Conservation (phyloP, 2,329 filamentous ascomycete genomes). For the Pseudogymnoascus sp. region DNA sequence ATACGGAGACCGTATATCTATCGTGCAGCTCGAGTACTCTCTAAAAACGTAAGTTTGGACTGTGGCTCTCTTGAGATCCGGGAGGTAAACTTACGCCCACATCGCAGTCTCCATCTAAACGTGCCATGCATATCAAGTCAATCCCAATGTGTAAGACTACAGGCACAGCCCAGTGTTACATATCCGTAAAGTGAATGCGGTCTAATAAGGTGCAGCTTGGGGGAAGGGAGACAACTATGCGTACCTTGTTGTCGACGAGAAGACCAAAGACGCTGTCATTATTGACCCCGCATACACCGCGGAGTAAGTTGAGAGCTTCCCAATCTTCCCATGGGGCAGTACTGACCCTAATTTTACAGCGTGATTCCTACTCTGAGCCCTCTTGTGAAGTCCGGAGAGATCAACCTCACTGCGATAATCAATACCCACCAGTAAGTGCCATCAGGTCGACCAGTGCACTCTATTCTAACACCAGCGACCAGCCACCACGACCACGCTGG, state of each 20-base stretch:
- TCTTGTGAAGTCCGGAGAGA: slow-evolving; percentile 59
- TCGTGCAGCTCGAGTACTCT: background rate
- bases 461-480: slow-evolving; percentile 8
- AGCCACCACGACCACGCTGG: slow-evolving; percentile 94
- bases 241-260: slow-evolving; percentile 71
- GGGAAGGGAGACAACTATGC: slow-evolving; percentile 76
- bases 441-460: background rate
- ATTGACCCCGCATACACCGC: slow-evolving; percentile 73
- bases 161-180: background rate
- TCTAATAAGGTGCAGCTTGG: slow-evolving; percentile 47
- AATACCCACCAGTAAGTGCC: slow-evolving; percentile 87
- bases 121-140: slow-evolving; percentile 72
- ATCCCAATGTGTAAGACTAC: slow-evolving; percentile 73
- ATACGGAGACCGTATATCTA: background rate
- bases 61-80: background rate
- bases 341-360: slow-evolving; percentile 29
- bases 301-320: slow-evolving; percentile 46
- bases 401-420: slow-evolving; percentile 81
- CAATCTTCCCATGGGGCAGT: background rate
- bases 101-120: background rate
- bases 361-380: slow-evolving; percentile 61
- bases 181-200: slow-evolving; percentile 11
- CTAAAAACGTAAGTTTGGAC: background rate
- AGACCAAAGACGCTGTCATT: slow-evolving; percentile 67
- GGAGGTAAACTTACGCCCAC: background rate